Evolutionary conservation across 2,329 filamentous ascomycete genomes (phyloP).

Genomic region (Stachybotrys elegans): DNA sequence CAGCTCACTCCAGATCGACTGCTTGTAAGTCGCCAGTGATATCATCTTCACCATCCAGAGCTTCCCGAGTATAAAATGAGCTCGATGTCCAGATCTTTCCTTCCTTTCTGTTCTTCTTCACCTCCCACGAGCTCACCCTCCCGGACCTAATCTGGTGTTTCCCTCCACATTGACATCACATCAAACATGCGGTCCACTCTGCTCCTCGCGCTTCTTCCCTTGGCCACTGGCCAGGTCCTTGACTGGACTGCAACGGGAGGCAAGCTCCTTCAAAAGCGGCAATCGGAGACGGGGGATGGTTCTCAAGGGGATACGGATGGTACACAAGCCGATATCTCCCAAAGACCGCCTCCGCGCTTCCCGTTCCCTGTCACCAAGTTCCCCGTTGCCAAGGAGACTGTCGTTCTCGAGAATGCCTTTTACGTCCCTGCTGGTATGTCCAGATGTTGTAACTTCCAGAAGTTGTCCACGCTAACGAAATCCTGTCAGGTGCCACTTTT

Average conservation of each 20-base stretch:
- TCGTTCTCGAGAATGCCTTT: slow-evolving; percentile 20
- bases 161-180: too few species aligned
- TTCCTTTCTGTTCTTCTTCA: too few species aligned
- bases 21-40: too few species aligned
- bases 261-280: slow-evolving; percentile 12
- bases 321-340: slow-evolving; percentile 18
- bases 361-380: slow-evolving; percentile 23
- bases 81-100: too few species aligned
- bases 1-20: too few species aligned
- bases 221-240: slow-evolving; percentile 12
- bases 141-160: too few species aligned
- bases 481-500: slow-evolving; percentile 24
- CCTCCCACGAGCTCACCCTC: too few species aligned
- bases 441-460: too few species aligned
- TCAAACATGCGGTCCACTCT: slow-evolving; percentile 18
- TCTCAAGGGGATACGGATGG: slow-evolving; percentile 14
- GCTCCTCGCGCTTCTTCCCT: slow-evolving; percentile 14
- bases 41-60: too few species aligned
- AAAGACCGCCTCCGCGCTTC: slow-evolving; percentile 22
- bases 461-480: too few species aligned
- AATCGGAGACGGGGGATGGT: slow-evolving; percentile 20
- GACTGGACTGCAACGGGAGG: slow-evolving; percentile 8
- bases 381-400: slow-evolving; percentile 20
- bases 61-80: too few species aligned
- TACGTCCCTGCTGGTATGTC: slow-evolving; percentile 25